Percentiles rank a stretch among this genome's conserved stretches.
Evolutionary conservation across 768 basidiomycete genomes (phyloP).

Genomic region (Russula sp.): DNA sequence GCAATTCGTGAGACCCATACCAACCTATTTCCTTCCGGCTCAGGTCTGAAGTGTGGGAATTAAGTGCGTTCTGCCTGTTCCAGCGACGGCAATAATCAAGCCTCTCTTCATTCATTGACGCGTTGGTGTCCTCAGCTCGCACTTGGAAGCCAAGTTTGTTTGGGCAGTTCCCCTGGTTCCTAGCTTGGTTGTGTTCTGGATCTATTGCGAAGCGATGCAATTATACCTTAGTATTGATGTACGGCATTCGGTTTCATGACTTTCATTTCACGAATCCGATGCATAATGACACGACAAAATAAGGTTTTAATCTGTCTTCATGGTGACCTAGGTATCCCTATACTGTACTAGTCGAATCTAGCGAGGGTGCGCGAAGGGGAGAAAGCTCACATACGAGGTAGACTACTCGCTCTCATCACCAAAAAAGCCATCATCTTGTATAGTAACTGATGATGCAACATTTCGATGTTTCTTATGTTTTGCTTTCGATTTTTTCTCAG

Average conservation of each 20-base stretch:
- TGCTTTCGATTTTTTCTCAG: neutral
- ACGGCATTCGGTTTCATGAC: neutral
- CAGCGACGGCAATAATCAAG: constrained; percentile 13
- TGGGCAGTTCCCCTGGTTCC: neutral
- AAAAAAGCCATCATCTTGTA: constrained; percentile 5
- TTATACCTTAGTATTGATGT: neutral
- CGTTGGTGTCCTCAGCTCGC: constrained; percentile 17
- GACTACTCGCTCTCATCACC: constrained; percentile 3
- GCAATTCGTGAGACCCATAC: constrained; percentile 23
- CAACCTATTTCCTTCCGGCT: constrained; percentile 33
- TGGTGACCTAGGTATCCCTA: neutral
- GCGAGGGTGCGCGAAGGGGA: neutral
- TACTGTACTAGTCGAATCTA: neutral
- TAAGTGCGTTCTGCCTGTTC: neutral
- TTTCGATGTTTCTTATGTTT: neutral
- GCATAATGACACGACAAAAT: neutral
- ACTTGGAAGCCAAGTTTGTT: constrained; percentile 18
- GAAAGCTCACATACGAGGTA: too few species aligned
- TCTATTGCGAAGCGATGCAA: neutral
- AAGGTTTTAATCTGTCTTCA: neutral
- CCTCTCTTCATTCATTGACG: constrained; percentile 17
- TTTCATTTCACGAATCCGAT: neutral
- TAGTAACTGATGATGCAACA: neutral
- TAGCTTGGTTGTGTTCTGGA: neutral
- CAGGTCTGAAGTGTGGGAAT: constrained; percentile 23